A percentile compares a stretch with the other conserved stretches of the same genome.
These are phyloP conservation scores for Trifolium subterraneum DNA, from an alignment of 306 rosid genomes.

Conservation along the genomic window DNA sequence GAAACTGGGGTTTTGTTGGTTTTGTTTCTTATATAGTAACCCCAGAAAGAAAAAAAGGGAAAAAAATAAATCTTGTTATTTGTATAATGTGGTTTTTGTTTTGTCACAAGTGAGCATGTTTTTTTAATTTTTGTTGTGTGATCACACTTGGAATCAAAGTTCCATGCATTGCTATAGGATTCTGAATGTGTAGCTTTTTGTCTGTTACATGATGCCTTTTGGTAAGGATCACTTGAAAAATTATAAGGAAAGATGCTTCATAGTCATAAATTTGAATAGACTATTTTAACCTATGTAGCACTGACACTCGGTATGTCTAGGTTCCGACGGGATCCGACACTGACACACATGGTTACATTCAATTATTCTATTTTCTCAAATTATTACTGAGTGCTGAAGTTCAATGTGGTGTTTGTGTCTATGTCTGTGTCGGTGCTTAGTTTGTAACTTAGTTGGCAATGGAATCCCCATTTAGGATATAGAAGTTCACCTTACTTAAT, in stretches of 20 bases:
- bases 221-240: constrained; percentile 31
- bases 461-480: constrained; percentile 16
- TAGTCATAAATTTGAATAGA: constrained; percentile 23
- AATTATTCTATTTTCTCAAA: not conserved
- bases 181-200: constrained; percentile 19
- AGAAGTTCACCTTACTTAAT: not conserved
- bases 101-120: constrained; percentile 31
- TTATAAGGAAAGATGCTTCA: constrained; percentile 29
- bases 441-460: constrained; percentile 26
- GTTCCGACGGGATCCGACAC: not conserved
- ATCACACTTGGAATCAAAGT: constrained; percentile 10
- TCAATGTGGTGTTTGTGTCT: not conserved
- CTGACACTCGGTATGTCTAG: not conserved
- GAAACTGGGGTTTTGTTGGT: constrained; percentile 19
- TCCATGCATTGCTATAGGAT: constrained; percentile 1
- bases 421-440: not conserved
- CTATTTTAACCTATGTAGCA: not conserved
- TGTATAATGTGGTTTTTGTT: constrained; percentile 40
- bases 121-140: constrained; percentile 17
- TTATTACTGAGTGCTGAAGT: not conserved
- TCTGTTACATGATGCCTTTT: constrained; percentile 21
- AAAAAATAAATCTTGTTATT: not conserved
- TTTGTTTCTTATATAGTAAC: not conserved
- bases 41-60: not conserved
- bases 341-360: not conserved